These are phyloP conservation scores for Sugiyamaella xylanicola DNA, from an alignment of 1,139 yeast species.

Conservation along the genomic window DNA sequence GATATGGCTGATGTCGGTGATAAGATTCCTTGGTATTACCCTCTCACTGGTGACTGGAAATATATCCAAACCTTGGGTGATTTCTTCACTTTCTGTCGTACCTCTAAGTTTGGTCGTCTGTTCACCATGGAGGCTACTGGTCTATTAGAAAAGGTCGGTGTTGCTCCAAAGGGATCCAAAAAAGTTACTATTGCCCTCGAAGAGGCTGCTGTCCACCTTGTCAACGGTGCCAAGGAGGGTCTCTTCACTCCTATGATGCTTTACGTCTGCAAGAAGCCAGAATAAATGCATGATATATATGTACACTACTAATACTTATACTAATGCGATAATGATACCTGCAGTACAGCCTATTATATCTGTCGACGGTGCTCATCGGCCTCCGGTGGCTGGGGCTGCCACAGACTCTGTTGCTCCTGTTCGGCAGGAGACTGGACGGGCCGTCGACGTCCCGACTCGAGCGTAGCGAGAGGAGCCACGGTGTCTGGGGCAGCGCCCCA, in stretches of 20 bases:
- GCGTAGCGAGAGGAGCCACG: neutral
- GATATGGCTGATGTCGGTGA: conserved; percentile 86
- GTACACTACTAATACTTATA: conserved; percentile 3
- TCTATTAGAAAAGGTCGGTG: conserved; percentile 73
- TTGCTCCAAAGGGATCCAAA: conserved; percentile 92
- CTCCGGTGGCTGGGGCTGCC: too few species aligned
- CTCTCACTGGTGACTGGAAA: conserved; percentile 91
- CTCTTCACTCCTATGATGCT: conserved; percentile 97
- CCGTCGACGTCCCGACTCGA: neutral
- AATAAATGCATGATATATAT: conserved; percentile 16
- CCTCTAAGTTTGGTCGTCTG: conserved; percentile 82
- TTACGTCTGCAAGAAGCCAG: conserved; percentile 81
- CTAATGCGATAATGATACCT: neutral
- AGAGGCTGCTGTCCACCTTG: conserved; percentile 95
- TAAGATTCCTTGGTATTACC: conserved; percentile 97
- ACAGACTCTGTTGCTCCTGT: too few species aligned
- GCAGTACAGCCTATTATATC: neutral
- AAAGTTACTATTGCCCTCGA: conserved; percentile 92
- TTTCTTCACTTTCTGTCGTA: conserved; percentile 82
- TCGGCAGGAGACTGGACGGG: too few species aligned
- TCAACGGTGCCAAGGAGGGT: conserved; percentile 86
- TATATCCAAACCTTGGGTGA: conserved; percentile 80
- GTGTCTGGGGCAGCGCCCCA: neutral
- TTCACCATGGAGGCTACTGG: conserved; percentile 82
- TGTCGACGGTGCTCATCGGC: too few species aligned